Evolutionary conservation across 768 basidiomycete genomes (phyloP).

Genomic region (Amanita rubescens): DNA sequence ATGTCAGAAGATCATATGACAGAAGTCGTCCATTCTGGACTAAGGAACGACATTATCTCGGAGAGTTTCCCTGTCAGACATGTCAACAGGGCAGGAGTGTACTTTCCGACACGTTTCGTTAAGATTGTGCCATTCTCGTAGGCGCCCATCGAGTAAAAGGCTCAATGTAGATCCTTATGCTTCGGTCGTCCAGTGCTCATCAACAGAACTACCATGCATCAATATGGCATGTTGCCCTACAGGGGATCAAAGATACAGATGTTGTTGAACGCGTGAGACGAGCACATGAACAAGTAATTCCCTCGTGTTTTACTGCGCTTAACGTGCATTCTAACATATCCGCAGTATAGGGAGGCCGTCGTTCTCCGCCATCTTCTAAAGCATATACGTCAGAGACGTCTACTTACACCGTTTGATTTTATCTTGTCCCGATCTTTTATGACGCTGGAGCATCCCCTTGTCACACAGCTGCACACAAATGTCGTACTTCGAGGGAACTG

Average conservation of each 20-base stretch:
- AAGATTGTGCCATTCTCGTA: constrained; percentile 75
- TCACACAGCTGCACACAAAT: constrained; percentile 55
- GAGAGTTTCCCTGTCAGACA: constrained; percentile 61
- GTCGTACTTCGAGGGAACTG: constrained; percentile 66
- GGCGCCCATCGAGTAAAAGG: constrained; percentile 17
- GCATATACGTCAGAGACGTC: constrained; percentile 68
- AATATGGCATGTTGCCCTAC: constrained; percentile 65
- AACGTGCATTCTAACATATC: not conserved
- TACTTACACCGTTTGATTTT: constrained; percentile 55
- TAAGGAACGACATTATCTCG: constrained; percentile 57
- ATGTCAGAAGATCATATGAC: constrained; percentile 57
- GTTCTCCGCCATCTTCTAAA: constrained; percentile 65
- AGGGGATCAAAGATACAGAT: constrained; percentile 48
- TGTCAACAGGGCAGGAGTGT: constrained; percentile 46
- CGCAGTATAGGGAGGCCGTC: constrained; percentile 58
- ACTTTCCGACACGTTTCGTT: constrained; percentile 59
- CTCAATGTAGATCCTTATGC: not conserved
- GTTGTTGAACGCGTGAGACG: constrained; percentile 48
- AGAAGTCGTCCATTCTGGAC: constrained; percentile 52
- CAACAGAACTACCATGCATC: constrained; percentile 70
- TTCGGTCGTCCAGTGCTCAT: constrained; percentile 44
- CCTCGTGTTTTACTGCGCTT: constrained; percentile 1
- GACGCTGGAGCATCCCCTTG: constrained; percentile 61
- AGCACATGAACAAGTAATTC: constrained; percentile 57
- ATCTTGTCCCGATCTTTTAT: constrained; percentile 49